Evolutionary conservation across 2,329 filamentous ascomycete genomes (phyloP), one percentile per base, ranked within the genome.

Genomic region (Amauroascus niger): DNA sequence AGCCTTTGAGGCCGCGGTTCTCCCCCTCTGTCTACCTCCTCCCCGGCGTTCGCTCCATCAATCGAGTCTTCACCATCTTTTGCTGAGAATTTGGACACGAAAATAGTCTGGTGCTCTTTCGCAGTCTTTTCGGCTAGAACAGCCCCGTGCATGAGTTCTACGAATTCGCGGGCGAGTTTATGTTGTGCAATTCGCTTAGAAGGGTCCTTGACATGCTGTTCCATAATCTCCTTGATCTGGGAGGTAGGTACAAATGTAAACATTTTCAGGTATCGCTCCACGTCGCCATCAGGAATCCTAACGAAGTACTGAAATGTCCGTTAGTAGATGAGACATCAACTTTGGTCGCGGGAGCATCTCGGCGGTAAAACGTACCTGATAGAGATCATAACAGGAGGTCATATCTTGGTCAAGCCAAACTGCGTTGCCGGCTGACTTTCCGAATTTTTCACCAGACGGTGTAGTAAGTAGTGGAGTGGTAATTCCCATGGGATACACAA

Each of bases 401-500:
- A 88, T 80, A 62, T 84, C 82, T 51, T 78, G 76, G 67, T 96
- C 88, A 2, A 98, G 79, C 93, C 93, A 98, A 33, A 98, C 72
- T 1, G 91, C 90, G 67, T 97, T 97, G 24, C 90, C 91, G 1
- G 88, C 86, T 58, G 84, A 94, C 74, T 98, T 98, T 49, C 93
- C 93, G 62, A 97, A 90, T 69, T 98, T 98, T 65, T 81, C 82
- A 16, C 93, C 93, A 0, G 86, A 80, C 0, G 87, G 77, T 50
- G 91, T 90, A 0, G 89, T 95, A 35, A 98, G 75, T 1, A 98
- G 79, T 0, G 93, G 93, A 0, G 91, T 88, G 0, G 93, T 97
- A 61, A 98, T 85, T 6, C 93, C 93, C 57, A 91, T 79, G 0
- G 90, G 88, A 14, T 68, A 65, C 28, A 69, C 65, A 16, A 71